Base-by-base conservation (phyloP, 1,284 basidiomycete species). In the Cutaneotrichosporon spelunceum region DNA sequence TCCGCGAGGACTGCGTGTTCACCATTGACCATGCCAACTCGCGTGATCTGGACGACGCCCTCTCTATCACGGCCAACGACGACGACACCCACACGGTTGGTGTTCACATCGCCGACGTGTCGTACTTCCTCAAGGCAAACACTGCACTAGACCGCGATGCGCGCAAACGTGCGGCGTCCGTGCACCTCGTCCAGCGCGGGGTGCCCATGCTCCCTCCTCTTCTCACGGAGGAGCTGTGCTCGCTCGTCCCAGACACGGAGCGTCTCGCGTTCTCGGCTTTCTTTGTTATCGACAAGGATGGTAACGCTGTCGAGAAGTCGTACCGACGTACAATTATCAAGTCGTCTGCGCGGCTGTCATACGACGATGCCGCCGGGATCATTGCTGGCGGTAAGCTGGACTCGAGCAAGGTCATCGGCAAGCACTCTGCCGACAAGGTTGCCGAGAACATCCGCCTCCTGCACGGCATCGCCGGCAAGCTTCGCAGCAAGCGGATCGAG, bases 121-220 rank as follows among this genome's bases (percentile, higher is more conserved):
- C 93, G 2, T 88, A 90, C 83, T 99, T 98, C 80, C 90, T 95
- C 73, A 95, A 93, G 81, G 87, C 92, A 27, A 96, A 96, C 78
- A 96, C 92, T 9, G 90, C 94, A 19, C 83, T 99, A 68, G 96
- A 99, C 74, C 91, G 96, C 36, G 96, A 99, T 79, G 96, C 96
- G 54, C 87, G 93, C 70, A 98, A 97, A 81, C 86, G 95, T 66
- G 95, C 93, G 29, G 98, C 94, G 3, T 93, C 91, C 69, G 96
- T 99, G 55, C 97, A 97, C 75, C 87, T 99, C 47, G 88, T 98
- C 45, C 95, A 98, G 77, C 87, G 93, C 50, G 87, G 90, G 30
- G 93, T 98, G 11, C 93, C 94, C 0, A 99, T 99, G 95, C 83
- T 99, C 7, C 95, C 95, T 1, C 92, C 93, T 27, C 83, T 87